Percentiles rank a stretch among this genome's conserved stretches.
Evolutionary conservation across 306 rosid genomes (phyloP).

Genomic region (Rosa lucieae): DNA sequence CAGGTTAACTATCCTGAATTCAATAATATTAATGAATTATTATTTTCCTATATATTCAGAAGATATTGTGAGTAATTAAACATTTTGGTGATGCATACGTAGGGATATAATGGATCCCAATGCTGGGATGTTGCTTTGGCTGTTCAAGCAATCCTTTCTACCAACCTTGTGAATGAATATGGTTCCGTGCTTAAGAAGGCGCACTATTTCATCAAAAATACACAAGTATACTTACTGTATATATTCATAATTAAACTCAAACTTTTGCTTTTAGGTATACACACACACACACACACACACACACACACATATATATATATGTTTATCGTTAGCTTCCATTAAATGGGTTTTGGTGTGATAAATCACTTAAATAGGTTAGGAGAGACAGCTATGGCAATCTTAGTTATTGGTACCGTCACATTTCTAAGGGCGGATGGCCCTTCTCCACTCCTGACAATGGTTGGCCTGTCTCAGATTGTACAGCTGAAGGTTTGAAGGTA

Average conservation of each 20-base stretch:
- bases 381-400: slow-evolving; percentile 38
- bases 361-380: slow-evolving; percentile 31
- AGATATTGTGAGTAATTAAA: neutral
- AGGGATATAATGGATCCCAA: slow-evolving; percentile 81
- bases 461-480: slow-evolving; percentile 72
- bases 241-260: neutral
- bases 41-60: neutral
- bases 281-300: too few species aligned
- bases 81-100: neutral
- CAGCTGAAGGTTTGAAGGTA: slow-evolving; percentile 79
- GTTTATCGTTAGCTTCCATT: neutral
- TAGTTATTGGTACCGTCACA: slow-evolving; percentile 61
- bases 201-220: slow-evolving; percentile 41
- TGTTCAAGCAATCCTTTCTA: slow-evolving; percentile 68
- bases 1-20: slow-evolving; percentile 42
- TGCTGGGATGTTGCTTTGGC: slow-evolving; percentile 64
- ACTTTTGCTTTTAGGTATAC: neutral
- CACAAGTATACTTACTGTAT: slow-evolving; percentile 47
- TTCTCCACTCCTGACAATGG: slow-evolving; percentile 73
- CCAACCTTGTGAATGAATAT: slow-evolving; percentile 49
- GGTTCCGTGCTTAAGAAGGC: slow-evolving; percentile 61
- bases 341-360: slow-evolving; percentile 2
- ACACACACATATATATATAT: too few species aligned
- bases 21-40: neutral
- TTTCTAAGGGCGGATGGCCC: slow-evolving; percentile 73